Conservation (phyloP, 805 yeast genomes). For the Yarrowia sp. region DNA sequence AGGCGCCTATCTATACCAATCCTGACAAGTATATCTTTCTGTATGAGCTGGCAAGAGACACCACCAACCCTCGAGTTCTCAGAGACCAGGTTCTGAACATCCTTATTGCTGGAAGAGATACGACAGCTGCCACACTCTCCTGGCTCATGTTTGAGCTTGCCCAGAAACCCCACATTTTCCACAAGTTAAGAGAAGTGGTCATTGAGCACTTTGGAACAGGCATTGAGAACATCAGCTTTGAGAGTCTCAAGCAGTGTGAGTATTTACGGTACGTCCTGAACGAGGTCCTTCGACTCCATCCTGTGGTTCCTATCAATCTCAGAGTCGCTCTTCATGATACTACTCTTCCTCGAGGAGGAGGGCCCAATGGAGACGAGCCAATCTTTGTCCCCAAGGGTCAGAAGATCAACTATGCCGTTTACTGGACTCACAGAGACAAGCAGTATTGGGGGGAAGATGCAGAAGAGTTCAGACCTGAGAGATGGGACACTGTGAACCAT, state of each 20-base stretch:
- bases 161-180: constrained; percentile 49
- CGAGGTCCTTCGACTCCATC: constrained; percentile 59
- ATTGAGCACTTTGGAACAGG: constrained; percentile 51
- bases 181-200: constrained; percentile 52
- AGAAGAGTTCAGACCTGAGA: constrained; percentile 55
- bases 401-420: constrained; percentile 53
- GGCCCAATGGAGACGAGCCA: constrained; percentile 52
- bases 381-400: constrained; percentile 56
- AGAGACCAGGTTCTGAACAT: constrained; percentile 53
- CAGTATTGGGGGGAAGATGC: constrained; percentile 57
- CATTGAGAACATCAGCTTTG: constrained; percentile 51
- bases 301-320: constrained; percentile 59
- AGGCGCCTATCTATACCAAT: constrained; percentile 41
- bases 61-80: constrained; percentile 56
- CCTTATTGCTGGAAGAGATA: constrained; percentile 56
- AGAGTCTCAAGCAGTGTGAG: constrained; percentile 57
- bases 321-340: constrained; percentile 57
- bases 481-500: constrained; percentile 55
- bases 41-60: constrained; percentile 58
- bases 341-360: constrained; percentile 61
- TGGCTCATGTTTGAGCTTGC: constrained; percentile 56
- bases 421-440: constrained; percentile 54
- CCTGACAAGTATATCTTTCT: constrained; percentile 57
- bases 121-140: constrained; percentile 60
- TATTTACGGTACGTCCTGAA: constrained; percentile 57